Percentiles rank a stretch among this genome's conserved stretches.
These are phyloP conservation scores for Pythium vanterpoolii DNA, from an alignment of 352 stramenopile species.

Conservation along the genomic window DNA sequence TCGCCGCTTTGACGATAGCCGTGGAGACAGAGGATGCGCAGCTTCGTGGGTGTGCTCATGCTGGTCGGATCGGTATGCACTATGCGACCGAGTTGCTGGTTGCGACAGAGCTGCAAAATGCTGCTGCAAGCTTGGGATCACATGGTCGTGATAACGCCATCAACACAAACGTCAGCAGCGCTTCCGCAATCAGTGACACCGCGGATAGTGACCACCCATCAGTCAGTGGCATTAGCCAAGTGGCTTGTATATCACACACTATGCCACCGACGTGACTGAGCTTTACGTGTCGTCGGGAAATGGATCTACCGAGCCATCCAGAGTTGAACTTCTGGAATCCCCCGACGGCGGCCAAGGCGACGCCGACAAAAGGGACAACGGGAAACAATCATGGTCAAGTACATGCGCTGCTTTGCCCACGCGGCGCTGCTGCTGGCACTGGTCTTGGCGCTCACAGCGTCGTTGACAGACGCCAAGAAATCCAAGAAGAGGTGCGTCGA, in stretches of 20 bases:
- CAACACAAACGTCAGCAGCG: slow-evolving; percentile 4
- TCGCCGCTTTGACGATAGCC: slow-evolving; percentile 76
- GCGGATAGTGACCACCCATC: neutral
- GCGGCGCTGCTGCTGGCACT: slow-evolving; percentile 32
- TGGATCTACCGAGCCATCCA: neutral
- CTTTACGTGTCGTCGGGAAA: slow-evolving; percentile 13
- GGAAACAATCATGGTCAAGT: slow-evolving; percentile 17
- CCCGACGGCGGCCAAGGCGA: slow-evolving; percentile 4
- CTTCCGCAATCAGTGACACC: slow-evolving; percentile 2
- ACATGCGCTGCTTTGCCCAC: slow-evolving; percentile 20
- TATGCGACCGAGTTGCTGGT: neutral
- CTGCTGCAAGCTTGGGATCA: slow-evolving; percentile 5
- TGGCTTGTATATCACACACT: neutral
- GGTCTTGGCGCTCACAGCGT: slow-evolving; percentile 24
- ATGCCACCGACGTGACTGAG: slow-evolving; percentile 1
- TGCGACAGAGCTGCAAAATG: slow-evolving; percentile 19
- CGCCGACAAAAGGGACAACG: neutral
- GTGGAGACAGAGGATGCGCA: slow-evolving; percentile 81
- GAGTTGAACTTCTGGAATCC: slow-evolving; percentile 21
- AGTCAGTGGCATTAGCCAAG: neutral
- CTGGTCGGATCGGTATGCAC: neutral
- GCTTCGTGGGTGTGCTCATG: slow-evolving; percentile 41
- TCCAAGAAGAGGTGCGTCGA: slow-evolving; percentile 47
- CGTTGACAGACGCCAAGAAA: slow-evolving; percentile 23
- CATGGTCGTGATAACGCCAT: neutral